Percentiles rank a stretch among this genome's conserved stretches.
phyloP scores from a whole-genome alignment of 305 asterid genomes.

The Fraxinus platypoda region DNA sequence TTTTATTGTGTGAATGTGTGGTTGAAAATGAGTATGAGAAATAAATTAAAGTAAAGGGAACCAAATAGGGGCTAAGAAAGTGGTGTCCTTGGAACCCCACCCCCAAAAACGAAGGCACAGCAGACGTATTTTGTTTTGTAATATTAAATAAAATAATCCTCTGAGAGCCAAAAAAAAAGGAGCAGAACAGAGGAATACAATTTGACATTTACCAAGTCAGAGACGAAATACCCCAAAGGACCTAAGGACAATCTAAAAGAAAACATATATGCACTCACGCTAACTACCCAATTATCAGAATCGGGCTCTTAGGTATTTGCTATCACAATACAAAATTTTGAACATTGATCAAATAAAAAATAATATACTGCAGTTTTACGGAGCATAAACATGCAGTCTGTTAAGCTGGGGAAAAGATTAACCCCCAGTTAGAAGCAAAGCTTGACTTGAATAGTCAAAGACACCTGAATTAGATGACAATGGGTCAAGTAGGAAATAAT shows the following conservation, averaged over 20 bases:
- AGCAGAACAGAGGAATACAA: background rate
- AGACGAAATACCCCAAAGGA: background rate
- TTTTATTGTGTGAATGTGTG: too few species aligned
- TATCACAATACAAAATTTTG: background rate
- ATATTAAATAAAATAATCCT: background rate
- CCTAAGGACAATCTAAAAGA: background rate
- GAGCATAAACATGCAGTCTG: background rate
- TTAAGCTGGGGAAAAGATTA: background rate
- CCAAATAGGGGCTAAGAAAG: background rate
- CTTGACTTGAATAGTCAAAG: background rate
- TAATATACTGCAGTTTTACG: background rate
- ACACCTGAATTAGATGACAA: background rate
- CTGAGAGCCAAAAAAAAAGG: background rate
- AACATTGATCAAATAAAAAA: background rate
- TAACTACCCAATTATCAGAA: background rate
- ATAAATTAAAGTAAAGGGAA: background rate
- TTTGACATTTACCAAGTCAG: background rate
- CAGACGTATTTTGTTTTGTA: background rate
- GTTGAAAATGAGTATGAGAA: background rate
- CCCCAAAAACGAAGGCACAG: background rate
- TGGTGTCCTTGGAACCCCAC: background rate
- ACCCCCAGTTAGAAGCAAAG: background rate
- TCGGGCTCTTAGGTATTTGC: background rate
- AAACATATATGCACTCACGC: background rate
- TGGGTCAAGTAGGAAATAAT: background rate